Base-by-base conservation (phyloP, 768 basidiomycete species). In the Amanita exitialis region DNA sequence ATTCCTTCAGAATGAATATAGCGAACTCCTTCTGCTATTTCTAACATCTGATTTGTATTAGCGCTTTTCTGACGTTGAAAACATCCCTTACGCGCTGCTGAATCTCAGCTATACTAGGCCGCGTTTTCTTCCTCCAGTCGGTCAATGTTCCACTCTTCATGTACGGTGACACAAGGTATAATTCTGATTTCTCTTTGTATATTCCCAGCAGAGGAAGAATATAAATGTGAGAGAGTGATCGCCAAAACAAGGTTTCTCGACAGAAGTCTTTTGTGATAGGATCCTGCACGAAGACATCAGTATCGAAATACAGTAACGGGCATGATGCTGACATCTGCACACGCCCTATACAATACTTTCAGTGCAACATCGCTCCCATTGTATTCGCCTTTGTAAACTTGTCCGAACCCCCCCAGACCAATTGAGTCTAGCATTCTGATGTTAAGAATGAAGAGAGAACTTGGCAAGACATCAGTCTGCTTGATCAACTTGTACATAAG, bases 1-100 rank as follows among this genome's bases (percentile, higher is more conserved):
- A 49, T 34, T 7, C 49, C 49, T 43, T 49, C 49, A 20, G 39
- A 42, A 32, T 49, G 49, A 16, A 49, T 27, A 42, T 49, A 49
- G 16, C 15, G 30, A 16, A 49, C 10, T 25, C 49, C 49, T n/a
- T 49, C 49, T 0, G 49, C 49, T 12, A 49, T 20, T 10, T 49
- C 38, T 10, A 41, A 21, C 38, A 41, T 41, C 38, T 16, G 43
- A 16, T 15, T 21, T 12, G 23, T 42, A 25, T n/a, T 13, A 41
- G 36, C 3, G 20, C 3, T 7, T n/a, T n/a, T 28, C 16, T 6
- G 21, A 9, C 8, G 6, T 16, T 12, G 9, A 10, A 20, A 13
- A 10, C n/a, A n/a, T n/a, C n/a, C 13, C 49, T 18, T 42, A 49
- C 49, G 6, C 23, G 49, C 18, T 42, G 18, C 9, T 30, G 38